Base-by-base conservation (phyloP, 371 early-diverging fungal species). In the Encephalitozoon cuniculi region DNA sequence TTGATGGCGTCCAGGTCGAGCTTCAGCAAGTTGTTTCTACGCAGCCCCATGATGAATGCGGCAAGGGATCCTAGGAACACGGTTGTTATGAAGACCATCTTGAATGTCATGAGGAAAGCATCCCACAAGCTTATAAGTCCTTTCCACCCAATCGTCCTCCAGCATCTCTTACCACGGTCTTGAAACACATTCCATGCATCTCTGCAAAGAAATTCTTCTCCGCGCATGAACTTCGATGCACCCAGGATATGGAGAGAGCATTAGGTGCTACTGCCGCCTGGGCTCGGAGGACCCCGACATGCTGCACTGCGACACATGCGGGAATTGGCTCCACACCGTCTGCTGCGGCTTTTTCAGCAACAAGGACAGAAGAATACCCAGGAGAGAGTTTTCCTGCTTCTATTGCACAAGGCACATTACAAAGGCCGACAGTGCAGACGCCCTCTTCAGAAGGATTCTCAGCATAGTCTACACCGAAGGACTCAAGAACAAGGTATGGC, bases 281-380 rank as follows among this genome's bases (percentile, higher is more conserved):
- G 53, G 71, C 28, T 7, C 21, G 1, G n/a, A 30, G 23, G 71
- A 81, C 55, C 51, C 7, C 12, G 70, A 74, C 25, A 74, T 82
- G 75, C 21, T 82, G 12, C 26, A 72, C n/a, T 82, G 82, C 69
- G 70, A 64, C 49, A 68, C 32, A 37, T 82, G 83, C 49, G 34
- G 1, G 11, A 39, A 44, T 46, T 82, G 80, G 80, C 53, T 68
- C 23, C 81, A 82, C 49, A 78, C 83, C 23, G 72, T 75, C n/a
- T 82, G 83, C 41, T 67, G 68, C 59, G 81, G 83, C 41, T 82
- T 65, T 67, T 80, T 80, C 51, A 53, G 44, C 26, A 76, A 75
- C 37, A 65, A 23, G n/a, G 82, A 82, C 55, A 79, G 66, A 44
- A 71, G 82, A 71, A 79, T 82, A 8, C 72, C 79, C 1, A 37